Percentiles rank a stretch among this genome's conserved stretches.
These are phyloP conservation scores for Saccharomycopsis babjevae DNA, from an alignment of 805 yeast species.

Conservation along the genomic window DNA sequence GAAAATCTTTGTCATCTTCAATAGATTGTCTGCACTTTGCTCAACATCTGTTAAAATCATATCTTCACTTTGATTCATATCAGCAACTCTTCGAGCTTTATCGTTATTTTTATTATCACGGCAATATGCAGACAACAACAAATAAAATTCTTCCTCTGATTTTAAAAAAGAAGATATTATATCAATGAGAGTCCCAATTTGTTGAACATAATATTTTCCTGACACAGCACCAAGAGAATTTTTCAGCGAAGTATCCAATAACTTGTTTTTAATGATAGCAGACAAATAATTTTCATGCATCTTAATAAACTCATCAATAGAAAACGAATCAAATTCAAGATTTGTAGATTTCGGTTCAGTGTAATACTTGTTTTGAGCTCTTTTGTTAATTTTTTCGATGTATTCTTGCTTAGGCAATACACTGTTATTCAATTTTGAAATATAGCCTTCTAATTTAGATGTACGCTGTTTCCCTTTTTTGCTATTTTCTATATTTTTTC, in stretches of 20 bases:
- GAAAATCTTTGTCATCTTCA: neutral
- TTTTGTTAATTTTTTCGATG: slow-evolving; percentile 14
- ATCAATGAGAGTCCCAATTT: slow-evolving; percentile 30
- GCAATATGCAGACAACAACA: slow-evolving; percentile 20
- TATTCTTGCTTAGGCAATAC: slow-evolving; percentile 25
- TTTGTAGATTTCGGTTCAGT: slow-evolving; percentile 5
- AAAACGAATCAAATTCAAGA: slow-evolving; percentile 24
- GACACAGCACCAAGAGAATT: slow-evolving; percentile 29
- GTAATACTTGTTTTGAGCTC: slow-evolving; percentile 1
- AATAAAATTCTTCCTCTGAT: slow-evolving; percentile 30
- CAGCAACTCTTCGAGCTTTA: slow-evolving; percentile 19
- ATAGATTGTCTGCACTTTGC: neutral
- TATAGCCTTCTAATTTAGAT: slow-evolving; percentile 20
- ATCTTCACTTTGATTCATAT: neutral
- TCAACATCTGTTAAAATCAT: neutral
- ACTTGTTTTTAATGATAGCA: slow-evolving; percentile 28
- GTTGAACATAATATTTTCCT: slow-evolving; percentile 32
- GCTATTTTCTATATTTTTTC: slow-evolving; percentile 19
- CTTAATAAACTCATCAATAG: slow-evolving; percentile 40
- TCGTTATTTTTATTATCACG: neutral
- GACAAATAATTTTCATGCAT: slow-evolving; percentile 28
- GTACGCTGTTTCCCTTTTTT: slow-evolving; percentile 13
- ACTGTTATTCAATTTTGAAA: slow-evolving; percentile 20
- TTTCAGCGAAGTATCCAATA: slow-evolving; percentile 24
- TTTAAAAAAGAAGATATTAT: slow-evolving; percentile 31